A percentile compares a stretch with the other conserved stretches of the same genome.
Conservation (phyloP, 345 rosid species). For the Draba incana region DNA sequence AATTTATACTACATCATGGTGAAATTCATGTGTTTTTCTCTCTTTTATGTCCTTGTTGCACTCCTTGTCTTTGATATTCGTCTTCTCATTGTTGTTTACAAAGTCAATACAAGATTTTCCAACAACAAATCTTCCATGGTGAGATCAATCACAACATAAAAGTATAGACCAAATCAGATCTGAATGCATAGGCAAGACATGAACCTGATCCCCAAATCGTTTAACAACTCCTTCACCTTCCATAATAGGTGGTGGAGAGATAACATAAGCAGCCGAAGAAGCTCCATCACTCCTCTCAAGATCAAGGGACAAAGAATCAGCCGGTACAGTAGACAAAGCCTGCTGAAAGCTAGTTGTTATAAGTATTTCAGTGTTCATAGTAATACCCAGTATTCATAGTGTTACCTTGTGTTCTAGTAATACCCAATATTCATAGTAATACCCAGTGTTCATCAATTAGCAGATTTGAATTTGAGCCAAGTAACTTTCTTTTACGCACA, state of each 20-base stretch:
- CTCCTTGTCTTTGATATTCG: too few species aligned
- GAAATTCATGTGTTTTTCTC: too few species aligned
- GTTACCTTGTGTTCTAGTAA: too few species aligned
- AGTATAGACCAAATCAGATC: conserved; percentile 62
- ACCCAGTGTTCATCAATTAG: too few species aligned
- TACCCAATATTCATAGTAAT: too few species aligned
- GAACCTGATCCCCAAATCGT: conserved; percentile 71
- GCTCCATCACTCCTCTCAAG: conserved; percentile 60
- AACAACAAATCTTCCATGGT: conserved; percentile 78
- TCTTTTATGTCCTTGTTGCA: too few species aligned
- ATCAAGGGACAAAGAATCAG: conserved; percentile 54
- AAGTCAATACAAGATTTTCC: conserved; percentile 94
- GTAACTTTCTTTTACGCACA: too few species aligned
- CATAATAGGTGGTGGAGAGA: conserved; percentile 78
- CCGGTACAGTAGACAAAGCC: conserved; percentile 72
- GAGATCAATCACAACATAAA: conserved; percentile 78
- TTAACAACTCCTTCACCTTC: conserved; percentile 86
- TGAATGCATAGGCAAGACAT: conserved; percentile 94
- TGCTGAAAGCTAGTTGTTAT: conserved; percentile 32
- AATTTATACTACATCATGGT: too few species aligned
- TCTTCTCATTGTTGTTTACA: conserved; percentile 25
- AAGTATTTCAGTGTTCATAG: too few species aligned
- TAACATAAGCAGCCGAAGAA: conserved; percentile 54
- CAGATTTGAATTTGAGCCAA: too few species aligned
- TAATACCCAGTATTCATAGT: too few species aligned